Evolutionary conservation across 2,329 filamentous ascomycete genomes (phyloP).

Genomic region (Curvularia eragrostidis): DNA sequence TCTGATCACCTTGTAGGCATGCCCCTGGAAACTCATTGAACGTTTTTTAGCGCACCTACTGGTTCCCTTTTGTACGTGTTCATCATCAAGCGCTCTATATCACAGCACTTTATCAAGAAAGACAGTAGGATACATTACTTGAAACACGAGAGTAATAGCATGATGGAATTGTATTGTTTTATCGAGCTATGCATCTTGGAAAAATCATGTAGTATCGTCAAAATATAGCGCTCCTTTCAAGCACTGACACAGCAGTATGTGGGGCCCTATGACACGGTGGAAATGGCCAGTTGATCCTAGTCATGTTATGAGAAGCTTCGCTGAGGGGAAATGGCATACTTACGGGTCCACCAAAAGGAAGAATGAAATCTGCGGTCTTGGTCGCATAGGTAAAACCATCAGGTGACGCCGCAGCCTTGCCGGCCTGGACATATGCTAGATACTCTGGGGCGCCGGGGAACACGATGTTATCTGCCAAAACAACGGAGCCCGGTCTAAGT

Average conservation of each 20-base stretch:
- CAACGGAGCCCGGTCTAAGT: neutral
- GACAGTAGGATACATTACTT: neutral
- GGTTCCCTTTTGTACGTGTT: neutral
- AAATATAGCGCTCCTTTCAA: neutral
- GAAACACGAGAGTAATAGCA: neutral
- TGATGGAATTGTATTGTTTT: neutral
- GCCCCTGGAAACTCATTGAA: neutral
- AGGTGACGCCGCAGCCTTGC: neutral
- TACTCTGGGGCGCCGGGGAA: conserved; percentile 3
- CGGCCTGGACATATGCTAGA: conserved; percentile 2
- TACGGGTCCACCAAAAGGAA: conserved; percentile 5
- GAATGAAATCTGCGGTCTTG: neutral
- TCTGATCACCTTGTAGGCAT: neutral
- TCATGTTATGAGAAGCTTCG: neutral
- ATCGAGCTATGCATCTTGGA: neutral
- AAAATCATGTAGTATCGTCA: too few species aligned
- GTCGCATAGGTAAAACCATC: conserved; percentile 3
- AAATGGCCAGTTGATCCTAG: conserved; percentile 2
- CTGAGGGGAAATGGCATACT: neutral
- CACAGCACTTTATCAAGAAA: neutral
- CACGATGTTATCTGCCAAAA: conserved; percentile 1
- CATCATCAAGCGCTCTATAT: neutral
- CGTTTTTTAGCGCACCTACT: neutral
- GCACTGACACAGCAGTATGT: too few species aligned
- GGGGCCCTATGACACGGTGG: neutral